Conservation (phyloP, 2,329 filamentous ascomycete species). For the Aureobasidium mangrovei region DNA sequence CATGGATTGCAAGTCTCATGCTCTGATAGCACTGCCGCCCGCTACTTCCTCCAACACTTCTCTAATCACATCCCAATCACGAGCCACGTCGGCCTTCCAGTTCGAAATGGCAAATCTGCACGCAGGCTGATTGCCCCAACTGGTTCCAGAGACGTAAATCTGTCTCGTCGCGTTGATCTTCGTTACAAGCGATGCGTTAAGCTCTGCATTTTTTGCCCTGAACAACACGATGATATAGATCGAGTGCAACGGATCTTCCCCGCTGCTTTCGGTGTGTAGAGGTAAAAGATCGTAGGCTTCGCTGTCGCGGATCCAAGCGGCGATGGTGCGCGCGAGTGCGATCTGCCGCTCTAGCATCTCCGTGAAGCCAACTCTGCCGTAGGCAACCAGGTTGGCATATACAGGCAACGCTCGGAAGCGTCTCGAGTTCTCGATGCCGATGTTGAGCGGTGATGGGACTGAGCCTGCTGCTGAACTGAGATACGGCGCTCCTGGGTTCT, state of each 20-base stretch:
- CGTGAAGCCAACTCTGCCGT: constrained; percentile 61
- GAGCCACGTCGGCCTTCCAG: constrained; percentile 64
- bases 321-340: constrained; percentile 58
- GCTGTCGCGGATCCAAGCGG: constrained; percentile 52
- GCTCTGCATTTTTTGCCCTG: constrained; percentile 52
- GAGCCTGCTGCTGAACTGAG: constrained; percentile 41
- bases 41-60: constrained; percentile 45
- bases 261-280: constrained; percentile 22
- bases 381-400: constrained; percentile 68
- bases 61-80: constrained; percentile 58
- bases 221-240: constrained; percentile 71
- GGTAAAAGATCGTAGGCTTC: constrained; percentile 61
- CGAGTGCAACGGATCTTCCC: constrained; percentile 37
- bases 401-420: constrained; percentile 85
- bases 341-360: constrained; percentile 66
- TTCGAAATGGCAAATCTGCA: constrained; percentile 76
- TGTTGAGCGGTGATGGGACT: constrained; percentile 75
- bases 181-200: constrained; percentile 60
- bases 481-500: constrained; percentile 81
- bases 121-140: constrained; percentile 64
- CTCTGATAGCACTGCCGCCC: background rate
- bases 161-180: constrained; percentile 64
- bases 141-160: constrained; percentile 77
- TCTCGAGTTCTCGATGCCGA: constrained; percentile 83
- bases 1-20: too few relatives aligned